Evolutionary conservation across 164 flowering plant species (phyloP), one percentile per base, ranked within the genome.

Genomic region (Dillenia suffruticosa): DNA sequence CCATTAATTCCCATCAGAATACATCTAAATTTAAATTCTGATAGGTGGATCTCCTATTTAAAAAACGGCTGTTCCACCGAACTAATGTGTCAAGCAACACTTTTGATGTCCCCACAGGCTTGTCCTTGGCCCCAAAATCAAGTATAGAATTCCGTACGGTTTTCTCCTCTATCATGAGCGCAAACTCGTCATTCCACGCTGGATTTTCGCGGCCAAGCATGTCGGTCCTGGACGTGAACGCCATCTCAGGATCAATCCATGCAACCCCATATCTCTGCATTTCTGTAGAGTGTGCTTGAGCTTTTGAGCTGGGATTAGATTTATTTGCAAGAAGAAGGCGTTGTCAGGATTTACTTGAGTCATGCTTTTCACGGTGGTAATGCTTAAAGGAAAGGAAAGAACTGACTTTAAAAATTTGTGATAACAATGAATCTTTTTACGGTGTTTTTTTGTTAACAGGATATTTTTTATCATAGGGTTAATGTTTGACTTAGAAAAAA

Each of bases 121-220:
- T 44, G 45, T 52, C 64, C 49, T 43, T 52, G 6, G 40, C 40
- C 10, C 56, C 2, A 17, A 64, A 26, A 0, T 16, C 43, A 3
- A 64, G 32, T 8, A 49, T 12, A 12, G 68, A 57, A 56, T 40
- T 57, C 2, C 14, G 16, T 6, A 58, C 45, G 10, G 44, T 32
- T 2, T 59, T 9, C 11, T 17, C 52, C 12, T 51, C 46, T 1
- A 66, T 12, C 4, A 14, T 3, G 22, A 66, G 58, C 43, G 59
- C 44, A 43, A 66, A 66, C 52, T 66, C 58, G 44, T 59, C 69
- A 24, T 66, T 66, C 63, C 63, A 66, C 6, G 63, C 52, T 0
- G 63, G 63, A 19, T 66, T 66, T 7, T 59, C 46, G 24, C 43
- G 12, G 9, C 63, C 63, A 0, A 9, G 2, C 1, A 2, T 9